A percentile compares a stretch with the other conserved stretches of the same genome.
These are phyloP conservation scores for Phytophthora cajani DNA, from an alignment of 352 stramenopile genomes.

Conservation along the genomic window DNA sequence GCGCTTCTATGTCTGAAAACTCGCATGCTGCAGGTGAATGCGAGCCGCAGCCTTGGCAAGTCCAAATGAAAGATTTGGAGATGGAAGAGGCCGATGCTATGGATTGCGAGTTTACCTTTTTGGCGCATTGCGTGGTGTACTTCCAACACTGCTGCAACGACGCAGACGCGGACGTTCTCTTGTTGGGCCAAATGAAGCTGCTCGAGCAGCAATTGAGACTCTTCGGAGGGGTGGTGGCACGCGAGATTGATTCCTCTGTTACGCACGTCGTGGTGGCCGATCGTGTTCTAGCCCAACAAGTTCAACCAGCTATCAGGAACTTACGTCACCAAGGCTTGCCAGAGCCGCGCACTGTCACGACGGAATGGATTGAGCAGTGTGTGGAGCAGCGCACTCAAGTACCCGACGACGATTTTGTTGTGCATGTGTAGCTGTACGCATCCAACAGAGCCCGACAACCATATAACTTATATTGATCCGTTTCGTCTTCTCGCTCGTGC, in stretches of 20 bases:
- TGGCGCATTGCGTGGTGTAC: constrained; percentile 81
- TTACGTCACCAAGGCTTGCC: constrained; percentile 50
- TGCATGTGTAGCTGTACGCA: constrained; percentile 49
- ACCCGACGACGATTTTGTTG: constrained; percentile 59
- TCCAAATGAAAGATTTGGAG: constrained; percentile 40
- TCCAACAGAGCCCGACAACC: constrained; percentile 15
- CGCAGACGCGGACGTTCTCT: constrained; percentile 29
- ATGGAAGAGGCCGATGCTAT: constrained; percentile 77
- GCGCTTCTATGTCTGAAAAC: neutral
- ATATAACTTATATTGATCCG: constrained; percentile 51
- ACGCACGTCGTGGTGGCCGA: constrained; percentile 72
- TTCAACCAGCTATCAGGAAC: constrained; percentile 53
- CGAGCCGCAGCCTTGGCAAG: constrained; percentile 54
- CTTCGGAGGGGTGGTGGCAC: constrained; percentile 54
- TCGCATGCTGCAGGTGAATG: neutral
- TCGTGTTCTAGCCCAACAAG: constrained; percentile 36
- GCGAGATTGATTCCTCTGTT: constrained; percentile 49
- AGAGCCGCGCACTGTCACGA: constrained; percentile 65
- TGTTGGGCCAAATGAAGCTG: constrained; percentile 50
- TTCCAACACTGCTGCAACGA: constrained; percentile 23
- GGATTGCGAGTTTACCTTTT: constrained; percentile 70
- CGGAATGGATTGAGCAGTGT: constrained; percentile 69
- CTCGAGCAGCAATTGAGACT: constrained; percentile 67
- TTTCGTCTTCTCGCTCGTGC: constrained; percentile 5
- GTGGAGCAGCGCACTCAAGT: constrained; percentile 55